Evolutionary conservation across 2,329 filamentous ascomycete species (phyloP).

Genomic region (Fusarium sp.): DNA sequence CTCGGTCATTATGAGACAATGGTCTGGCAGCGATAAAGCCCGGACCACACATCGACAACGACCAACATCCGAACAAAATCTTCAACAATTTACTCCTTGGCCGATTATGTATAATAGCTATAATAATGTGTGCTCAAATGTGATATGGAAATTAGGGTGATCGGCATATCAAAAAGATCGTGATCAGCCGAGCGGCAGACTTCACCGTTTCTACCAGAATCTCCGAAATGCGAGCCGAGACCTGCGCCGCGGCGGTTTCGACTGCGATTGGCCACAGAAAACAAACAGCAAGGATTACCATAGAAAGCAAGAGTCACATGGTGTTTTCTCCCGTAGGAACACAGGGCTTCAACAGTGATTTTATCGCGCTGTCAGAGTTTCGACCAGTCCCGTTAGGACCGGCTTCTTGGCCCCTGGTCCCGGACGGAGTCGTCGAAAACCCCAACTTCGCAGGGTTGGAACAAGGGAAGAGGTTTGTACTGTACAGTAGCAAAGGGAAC

Average conservation of each 20-base stretch:
- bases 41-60: constrained; percentile 21
- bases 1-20: constrained; percentile 43
- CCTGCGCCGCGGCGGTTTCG: constrained; percentile 11
- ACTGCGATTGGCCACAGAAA: constrained; percentile 18
- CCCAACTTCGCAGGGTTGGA: constrained; percentile 17
- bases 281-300: constrained; percentile 14
- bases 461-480: background rate
- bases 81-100: constrained; percentile 9
- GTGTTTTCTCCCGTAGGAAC: background rate
- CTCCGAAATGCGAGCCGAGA: constrained; percentile 24
- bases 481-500: background rate
- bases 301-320: constrained; percentile 20
- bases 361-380: constrained; percentile 26
- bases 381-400: constrained; percentile 10
- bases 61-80: constrained; percentile 8
- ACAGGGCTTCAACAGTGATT: background rate
- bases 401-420: constrained; percentile 32
- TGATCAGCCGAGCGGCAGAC: constrained; percentile 15
- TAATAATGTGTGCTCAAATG: background rate
- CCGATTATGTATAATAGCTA: background rate
- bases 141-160: background rate
- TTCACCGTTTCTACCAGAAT: constrained; percentile 35
- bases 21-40: constrained; percentile 43
- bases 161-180: constrained; percentile 33
- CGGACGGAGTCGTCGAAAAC: constrained; percentile 21